Percentiles rank a stretch among this genome's conserved stretches.
Evolutionary conservation across 2,329 filamentous ascomycete species (phyloP).

Genomic region (Penicillium janthinellum): DNA sequence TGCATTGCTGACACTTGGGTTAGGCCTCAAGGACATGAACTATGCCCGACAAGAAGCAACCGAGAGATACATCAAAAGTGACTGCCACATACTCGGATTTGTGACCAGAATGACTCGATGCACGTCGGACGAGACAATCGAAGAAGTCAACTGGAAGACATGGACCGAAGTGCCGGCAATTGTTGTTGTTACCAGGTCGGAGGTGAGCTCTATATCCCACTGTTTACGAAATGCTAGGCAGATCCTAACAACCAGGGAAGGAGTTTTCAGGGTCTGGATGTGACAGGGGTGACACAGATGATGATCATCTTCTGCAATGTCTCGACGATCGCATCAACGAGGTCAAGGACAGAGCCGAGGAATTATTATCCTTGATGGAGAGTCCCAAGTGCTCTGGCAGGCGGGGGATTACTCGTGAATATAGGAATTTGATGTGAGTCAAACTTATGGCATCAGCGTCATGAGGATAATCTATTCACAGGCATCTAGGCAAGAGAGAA

Average conservation of each 20-base stretch:
- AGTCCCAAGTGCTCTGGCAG: background rate
- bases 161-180: constrained; percentile 9
- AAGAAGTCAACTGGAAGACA: constrained; percentile 15
- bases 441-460: background rate
- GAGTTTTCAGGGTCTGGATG: background rate
- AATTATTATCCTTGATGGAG: background rate
- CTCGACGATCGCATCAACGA: background rate
- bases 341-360: background rate
- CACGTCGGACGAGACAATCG: constrained; percentile 20
- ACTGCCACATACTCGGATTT: constrained; percentile 28
- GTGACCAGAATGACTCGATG: constrained; percentile 24
- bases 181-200: constrained; percentile 26
- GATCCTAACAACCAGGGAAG: background rate
- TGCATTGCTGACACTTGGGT: background rate
- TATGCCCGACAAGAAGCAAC: constrained; percentile 23
- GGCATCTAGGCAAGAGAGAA: background rate
- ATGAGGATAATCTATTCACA: background rate
- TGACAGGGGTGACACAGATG: background rate
- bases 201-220: constrained; percentile 5
- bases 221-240: background rate
- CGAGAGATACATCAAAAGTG: constrained; percentile 22
- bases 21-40: constrained; percentile 28
- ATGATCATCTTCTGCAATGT: background rate
- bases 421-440: background rate
- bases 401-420: background rate